A percentile compares a stretch with the other conserved stretches of the same genome.
phyloP scores from a whole-genome alignment of 2,329 filamentous ascomycete species.

The Botrytis byssoidea region DNA sequence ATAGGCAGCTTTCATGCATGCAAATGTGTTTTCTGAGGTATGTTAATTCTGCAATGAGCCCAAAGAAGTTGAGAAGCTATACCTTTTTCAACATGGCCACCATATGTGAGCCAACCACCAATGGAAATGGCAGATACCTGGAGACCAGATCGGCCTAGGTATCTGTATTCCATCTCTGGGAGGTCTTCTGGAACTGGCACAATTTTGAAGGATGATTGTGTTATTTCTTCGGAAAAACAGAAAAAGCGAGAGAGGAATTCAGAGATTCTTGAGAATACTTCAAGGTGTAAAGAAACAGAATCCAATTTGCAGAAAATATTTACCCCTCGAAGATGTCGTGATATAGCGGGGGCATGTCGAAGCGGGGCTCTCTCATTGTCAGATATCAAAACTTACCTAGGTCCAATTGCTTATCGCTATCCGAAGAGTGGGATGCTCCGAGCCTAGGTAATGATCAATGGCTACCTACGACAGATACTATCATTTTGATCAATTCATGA shows the following conservation, averaged over 20 bases:
- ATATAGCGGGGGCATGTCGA: conserved; percentile 15
- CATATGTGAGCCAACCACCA: conserved; percentile 72
- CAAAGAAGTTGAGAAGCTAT: conserved; percentile 21
- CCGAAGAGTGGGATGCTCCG: not conserved
- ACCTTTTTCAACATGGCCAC: conserved; percentile 69
- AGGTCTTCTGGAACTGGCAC: conserved; percentile 42
- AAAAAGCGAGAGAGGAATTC: not conserved
- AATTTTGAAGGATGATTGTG: conserved; percentile 33
- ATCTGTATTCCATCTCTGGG: conserved; percentile 66
- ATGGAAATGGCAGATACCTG: conserved; percentile 73
- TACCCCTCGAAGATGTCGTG: conserved; percentile 3
- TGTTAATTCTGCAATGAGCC: conserved; percentile 10
- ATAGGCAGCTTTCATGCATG: conserved; percentile 60
- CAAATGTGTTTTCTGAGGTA: conserved; percentile 54
- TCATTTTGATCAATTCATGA: not conserved
- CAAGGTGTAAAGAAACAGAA: not conserved
- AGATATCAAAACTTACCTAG: not conserved
- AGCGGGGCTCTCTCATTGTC: conserved; percentile 7
- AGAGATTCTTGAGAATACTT: not conserved
- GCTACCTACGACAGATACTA: not conserved
- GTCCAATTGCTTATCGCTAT: not conserved
- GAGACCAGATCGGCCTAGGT: conserved; percentile 68
- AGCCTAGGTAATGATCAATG: not conserved
- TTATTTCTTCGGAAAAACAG: not conserved
- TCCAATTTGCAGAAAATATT: conserved; percentile 7